Evolutionary conservation across 1,139 yeast genomes (phyloP).

Genomic region (Diutina pseudorugosa): DNA sequence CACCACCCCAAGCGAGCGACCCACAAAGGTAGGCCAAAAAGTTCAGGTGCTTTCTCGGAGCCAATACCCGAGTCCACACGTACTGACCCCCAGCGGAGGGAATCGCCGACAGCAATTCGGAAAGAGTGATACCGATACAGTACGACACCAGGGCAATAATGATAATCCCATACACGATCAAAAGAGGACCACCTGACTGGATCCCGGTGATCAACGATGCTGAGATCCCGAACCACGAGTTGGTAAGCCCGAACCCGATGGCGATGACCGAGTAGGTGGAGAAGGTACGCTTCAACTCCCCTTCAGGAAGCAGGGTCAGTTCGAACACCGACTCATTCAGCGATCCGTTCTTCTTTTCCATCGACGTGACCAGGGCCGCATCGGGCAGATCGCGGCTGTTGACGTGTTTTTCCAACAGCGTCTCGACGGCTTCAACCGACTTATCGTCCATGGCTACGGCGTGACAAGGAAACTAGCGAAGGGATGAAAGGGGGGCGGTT

Average conservation of each 20-base stretch:
- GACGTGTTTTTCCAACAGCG: background rate
- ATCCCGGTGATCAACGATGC: constrained; percentile 54
- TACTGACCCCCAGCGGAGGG: constrained; percentile 57
- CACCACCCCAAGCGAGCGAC: constrained; percentile 45
- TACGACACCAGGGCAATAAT: constrained; percentile 43
- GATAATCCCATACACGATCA: constrained; percentile 55
- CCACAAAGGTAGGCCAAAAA: constrained; percentile 43
- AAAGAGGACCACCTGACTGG: constrained; percentile 55
- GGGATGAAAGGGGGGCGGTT: background rate
- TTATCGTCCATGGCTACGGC: background rate
- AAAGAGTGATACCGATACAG: constrained; percentile 39
- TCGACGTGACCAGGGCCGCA: background rate
- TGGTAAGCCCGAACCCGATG: constrained; percentile 59
- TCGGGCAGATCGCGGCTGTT: background rate
- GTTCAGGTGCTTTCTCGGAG: constrained; percentile 36
- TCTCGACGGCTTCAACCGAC: background rate
- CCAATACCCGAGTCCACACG: constrained; percentile 45
- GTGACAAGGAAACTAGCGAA: background rate
- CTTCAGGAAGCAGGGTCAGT: background rate
- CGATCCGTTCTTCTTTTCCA: background rate
- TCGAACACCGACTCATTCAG: background rate
- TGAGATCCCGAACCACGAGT: constrained; percentile 61
- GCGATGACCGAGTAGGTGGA: constrained; percentile 44
- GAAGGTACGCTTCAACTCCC: constrained; percentile 35
- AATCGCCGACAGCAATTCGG: constrained; percentile 41